phyloP scores from a whole-genome alignment of 306 rosid species.

The Carpinus viminea region DNA sequence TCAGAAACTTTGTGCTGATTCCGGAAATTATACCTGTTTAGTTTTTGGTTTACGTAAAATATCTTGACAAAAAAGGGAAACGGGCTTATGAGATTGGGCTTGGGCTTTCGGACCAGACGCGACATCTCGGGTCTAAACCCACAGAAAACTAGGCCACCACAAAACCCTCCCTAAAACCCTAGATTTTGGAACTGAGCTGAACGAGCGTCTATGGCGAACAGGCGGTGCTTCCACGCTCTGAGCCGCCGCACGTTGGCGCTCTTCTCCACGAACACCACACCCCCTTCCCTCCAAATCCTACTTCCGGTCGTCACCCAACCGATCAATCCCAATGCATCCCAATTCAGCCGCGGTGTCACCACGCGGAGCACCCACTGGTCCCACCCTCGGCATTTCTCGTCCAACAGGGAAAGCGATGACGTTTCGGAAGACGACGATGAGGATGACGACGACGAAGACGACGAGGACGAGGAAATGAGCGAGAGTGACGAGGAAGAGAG shows the following conservation, averaged over 20 bases:
- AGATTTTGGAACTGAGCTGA: not conserved
- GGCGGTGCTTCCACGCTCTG: slow-evolving; percentile 61
- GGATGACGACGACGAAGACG: slow-evolving; percentile 26
- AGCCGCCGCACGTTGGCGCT: slow-evolving; percentile 51
- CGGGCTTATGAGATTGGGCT: too few species aligned
- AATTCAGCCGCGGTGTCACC: slow-evolving; percentile 25
- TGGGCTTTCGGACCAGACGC: too few species aligned
- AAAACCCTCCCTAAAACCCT: slow-evolving; percentile 32
- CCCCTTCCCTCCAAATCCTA: slow-evolving; percentile 28
- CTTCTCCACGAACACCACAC: slow-evolving; percentile 38
- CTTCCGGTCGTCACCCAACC: slow-evolving; percentile 25
- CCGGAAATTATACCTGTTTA: too few species aligned
- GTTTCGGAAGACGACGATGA: slow-evolving; percentile 29
- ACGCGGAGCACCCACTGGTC: slow-evolving; percentile 33
- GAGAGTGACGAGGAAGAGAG: slow-evolving; percentile 44
- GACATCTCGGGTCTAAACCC: too few species aligned
- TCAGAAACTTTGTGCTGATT: too few species aligned
- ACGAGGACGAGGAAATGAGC: slow-evolving; percentile 34
- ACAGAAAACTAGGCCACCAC: not conserved
- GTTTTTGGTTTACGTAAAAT: too few species aligned
- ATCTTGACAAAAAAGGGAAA: too few species aligned
- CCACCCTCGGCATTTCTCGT: slow-evolving; percentile 51
- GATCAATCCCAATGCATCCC: slow-evolving; percentile 25
- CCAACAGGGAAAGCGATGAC: slow-evolving; percentile 33
- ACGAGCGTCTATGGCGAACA: slow-evolving; percentile 56